A percentile compares a stretch with the other conserved stretches of the same genome.
These are phyloP conservation scores for Podospora comata DNA, from an alignment of 495 filamentous ascomycete species.

Conservation along the genomic window DNA sequence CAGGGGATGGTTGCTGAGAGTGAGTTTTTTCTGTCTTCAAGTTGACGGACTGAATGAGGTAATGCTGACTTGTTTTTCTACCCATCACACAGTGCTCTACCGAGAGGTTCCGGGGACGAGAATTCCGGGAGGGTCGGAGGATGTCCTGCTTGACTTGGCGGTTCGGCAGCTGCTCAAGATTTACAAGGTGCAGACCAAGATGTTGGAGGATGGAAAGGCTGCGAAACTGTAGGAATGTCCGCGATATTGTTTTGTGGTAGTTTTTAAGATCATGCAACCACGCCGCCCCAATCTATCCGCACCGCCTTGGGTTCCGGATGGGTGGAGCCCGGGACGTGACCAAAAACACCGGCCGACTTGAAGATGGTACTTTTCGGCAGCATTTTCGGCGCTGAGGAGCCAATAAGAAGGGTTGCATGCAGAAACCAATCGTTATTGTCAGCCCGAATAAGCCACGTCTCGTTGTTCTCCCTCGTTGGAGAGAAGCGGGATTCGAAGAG, in stretches of 20 bases:
- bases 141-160: slow-evolving; percentile 69
- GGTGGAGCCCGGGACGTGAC: not conserved
- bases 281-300: not conserved
- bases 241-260: not conserved
- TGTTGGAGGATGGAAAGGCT: slow-evolving; percentile 41
- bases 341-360: not conserved
- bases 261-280: not conserved
- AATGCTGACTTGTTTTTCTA: not conserved
- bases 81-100: slow-evolving; percentile 38
- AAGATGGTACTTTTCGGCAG: not conserved
- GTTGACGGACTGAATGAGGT: too few relatives aligned
- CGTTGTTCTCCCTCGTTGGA: not conserved
- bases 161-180: slow-evolving; percentile 71
- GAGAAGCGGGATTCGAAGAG: not conserved
- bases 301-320: not conserved
- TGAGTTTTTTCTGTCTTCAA: slow-evolving; percentile 27
- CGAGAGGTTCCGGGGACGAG: slow-evolving; percentile 61
- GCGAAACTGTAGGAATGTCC: slow-evolving; percentile 11
- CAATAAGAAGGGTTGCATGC: not conserved
- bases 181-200: slow-evolving; percentile 60
- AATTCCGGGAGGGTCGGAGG: slow-evolving; percentile 70
- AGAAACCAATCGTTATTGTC: not conserved
- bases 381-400: not conserved
- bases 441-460: not conserved
- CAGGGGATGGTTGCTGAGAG: slow-evolving; percentile 69